These are phyloP conservation scores for Sporodiniella umbellata DNA, from an alignment of 371 early-diverging fungal genomes.

Conservation along the genomic window DNA sequence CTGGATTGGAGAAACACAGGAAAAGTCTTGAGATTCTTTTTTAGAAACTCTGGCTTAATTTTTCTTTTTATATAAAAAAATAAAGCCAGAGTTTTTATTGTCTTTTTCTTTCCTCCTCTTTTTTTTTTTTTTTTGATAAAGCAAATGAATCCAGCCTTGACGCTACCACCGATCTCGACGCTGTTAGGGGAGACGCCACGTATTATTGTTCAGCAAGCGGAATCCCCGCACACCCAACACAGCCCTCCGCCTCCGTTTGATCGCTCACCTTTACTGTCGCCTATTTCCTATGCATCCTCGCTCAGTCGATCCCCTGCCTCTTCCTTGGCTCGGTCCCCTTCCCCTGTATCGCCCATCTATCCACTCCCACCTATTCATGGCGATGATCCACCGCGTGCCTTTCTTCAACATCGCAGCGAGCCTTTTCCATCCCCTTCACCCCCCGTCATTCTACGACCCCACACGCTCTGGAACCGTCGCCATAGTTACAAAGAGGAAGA, in stretches of 20 bases:
- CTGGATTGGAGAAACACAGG: conserved; percentile 31
- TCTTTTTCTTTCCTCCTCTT: conserved; percentile 12
- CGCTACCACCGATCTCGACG: conserved; percentile 30
- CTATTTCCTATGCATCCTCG: conserved; percentile 21
- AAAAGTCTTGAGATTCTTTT: conserved; percentile 11
- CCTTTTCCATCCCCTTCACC: conserved; percentile 11
- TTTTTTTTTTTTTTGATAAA: conserved; percentile 6
- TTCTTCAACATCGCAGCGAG: too few relatives aligned
- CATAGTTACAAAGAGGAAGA: neutral
- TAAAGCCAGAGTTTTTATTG: too few relatives aligned
- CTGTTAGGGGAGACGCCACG: conserved; percentile 20
- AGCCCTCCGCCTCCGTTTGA: neutral
- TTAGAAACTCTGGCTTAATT: conserved; percentile 20
- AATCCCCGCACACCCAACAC: conserved; percentile 16
- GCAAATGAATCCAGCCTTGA: conserved; percentile 10
- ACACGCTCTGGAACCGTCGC: neutral
- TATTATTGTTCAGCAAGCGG: conserved; percentile 11
- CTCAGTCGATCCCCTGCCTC: conserved; percentile 11
- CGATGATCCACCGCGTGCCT: conserved; percentile 25
- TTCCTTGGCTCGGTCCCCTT: conserved; percentile 5
- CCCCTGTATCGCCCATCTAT: conserved; percentile 3
- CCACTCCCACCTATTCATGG: conserved; percentile 22
- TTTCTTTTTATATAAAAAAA: conserved; percentile 15
- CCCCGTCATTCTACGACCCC: neutral
- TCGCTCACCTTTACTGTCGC: conserved; percentile 23